Conservation (phyloP, 805 yeast genomes). For the Saturnispora sanitii region DNA sequence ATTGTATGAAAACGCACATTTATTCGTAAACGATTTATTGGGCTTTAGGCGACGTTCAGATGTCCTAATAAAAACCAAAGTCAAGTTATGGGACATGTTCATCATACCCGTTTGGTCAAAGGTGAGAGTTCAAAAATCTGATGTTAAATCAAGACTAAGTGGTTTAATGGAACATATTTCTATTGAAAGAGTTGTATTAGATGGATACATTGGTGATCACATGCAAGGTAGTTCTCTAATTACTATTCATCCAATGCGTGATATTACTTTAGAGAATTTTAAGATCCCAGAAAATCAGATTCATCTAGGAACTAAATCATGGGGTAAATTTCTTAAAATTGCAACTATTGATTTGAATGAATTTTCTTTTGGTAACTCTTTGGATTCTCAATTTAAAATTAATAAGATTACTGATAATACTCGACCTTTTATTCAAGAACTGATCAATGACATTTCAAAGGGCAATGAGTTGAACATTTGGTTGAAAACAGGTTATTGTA, state of each 20-base stretch:
- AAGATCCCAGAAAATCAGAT: slow-evolving; percentile 1
- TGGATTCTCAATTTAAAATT: background rate
- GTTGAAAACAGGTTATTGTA: slow-evolving; percentile 7
- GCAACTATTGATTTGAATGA: background rate
- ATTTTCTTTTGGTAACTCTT: background rate
- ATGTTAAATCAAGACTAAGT: background rate
- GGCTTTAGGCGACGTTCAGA: background rate
- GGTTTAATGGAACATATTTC: background rate
- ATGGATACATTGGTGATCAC: slow-evolving; percentile 1
- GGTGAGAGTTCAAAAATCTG: background rate
- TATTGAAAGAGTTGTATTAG: background rate
- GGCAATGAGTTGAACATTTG: background rate
- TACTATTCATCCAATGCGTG: background rate
- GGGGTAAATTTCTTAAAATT: slow-evolving; percentile 4
- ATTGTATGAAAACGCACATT: slow-evolving; percentile 1
- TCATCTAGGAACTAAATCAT: slow-evolving; percentile 4
- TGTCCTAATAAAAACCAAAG: background rate
- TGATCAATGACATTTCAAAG: background rate
- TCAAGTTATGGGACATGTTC: background rate
- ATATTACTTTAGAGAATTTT: slow-evolving; percentile 5
- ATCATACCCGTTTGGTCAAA: slow-evolving; percentile 5
- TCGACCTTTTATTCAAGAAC: background rate
- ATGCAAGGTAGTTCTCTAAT: slow-evolving; percentile 4
- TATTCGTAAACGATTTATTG: slow-evolving; percentile 1
- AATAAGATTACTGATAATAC: background rate